Evolutionary conservation across 2,329 filamentous ascomycete species (phyloP).

Genomic region (Cladophialophora bantiana): DNA sequence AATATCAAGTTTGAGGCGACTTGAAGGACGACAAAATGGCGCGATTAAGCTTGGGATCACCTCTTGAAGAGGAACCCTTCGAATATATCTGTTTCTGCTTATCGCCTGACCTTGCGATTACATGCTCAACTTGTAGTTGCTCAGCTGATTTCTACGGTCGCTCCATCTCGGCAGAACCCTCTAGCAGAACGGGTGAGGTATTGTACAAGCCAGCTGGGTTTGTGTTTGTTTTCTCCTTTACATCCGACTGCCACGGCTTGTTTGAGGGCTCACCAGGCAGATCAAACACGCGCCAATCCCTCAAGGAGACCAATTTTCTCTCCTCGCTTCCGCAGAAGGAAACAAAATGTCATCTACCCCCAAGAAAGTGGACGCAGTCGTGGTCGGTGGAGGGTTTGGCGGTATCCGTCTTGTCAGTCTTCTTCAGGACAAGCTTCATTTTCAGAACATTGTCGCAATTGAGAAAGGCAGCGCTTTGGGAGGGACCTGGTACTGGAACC

Average conservation of each 20-base stretch:
- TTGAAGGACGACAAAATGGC: neutral
- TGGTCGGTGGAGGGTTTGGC: constrained; percentile 44
- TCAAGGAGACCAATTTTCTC: neutral
- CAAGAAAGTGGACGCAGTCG: constrained; percentile 26
- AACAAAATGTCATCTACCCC: neutral
- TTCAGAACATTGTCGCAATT: constrained; percentile 56
- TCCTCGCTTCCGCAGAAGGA: neutral
- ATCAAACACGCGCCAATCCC: neutral
- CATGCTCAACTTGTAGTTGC: neutral
- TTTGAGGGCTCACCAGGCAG: neutral
- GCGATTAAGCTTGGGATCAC: neutral
- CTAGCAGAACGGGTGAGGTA: neutral
- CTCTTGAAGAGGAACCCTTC: neutral
- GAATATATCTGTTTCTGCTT: neutral
- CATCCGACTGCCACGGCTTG: neutral
- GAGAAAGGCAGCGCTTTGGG: constrained; percentile 58
- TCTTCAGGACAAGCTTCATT: constrained; percentile 59
- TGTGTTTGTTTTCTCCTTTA: no score
- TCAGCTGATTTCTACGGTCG: neutral
- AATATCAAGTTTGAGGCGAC: neutral
- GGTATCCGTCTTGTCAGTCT: constrained; percentile 57
- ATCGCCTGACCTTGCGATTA: neutral
- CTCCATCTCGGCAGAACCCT: neutral
- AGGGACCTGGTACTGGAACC: constrained; percentile 48
- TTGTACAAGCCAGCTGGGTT: neutral